Evolutionary conservation across 2,329 filamentous ascomycete genomes (phyloP), one percentile per base, ranked within the genome.

Genomic region (Colletotrichum horii): DNA sequence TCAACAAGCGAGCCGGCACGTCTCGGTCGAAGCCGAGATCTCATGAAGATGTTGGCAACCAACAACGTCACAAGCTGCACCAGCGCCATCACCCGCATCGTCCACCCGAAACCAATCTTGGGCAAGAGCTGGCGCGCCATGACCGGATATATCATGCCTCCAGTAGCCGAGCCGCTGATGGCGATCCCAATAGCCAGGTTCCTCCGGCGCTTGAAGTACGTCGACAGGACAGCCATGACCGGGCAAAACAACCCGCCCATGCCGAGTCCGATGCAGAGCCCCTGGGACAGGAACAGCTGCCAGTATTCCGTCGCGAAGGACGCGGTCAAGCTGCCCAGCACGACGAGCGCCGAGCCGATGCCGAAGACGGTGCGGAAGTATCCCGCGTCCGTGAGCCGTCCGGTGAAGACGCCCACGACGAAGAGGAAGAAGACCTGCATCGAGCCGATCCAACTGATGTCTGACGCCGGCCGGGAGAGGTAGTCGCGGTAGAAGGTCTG

Each of bases 51-150:
- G 15, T 83, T 71, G 3, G 80, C 94, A 65, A 96, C 90, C 5
- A 93, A 89, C 68, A 97, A 91, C 19, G 92, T 92, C 1, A 91
- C 92, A 2, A 91, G 87, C 81, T 97, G 97, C 30, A 94, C 87
- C 78, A 94, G 93, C 0, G 89, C 93, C 2, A 94, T 83, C 0
- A 90, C 86, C 4, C 93, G 84, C 1, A 91, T 89, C 0, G 91
- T 87, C 91, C 91, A 93, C 0, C 84, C 83, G 76, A 93, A 93
- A 1, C 91, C 91, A 6, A 92, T 83, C 2, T 80, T 77, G 0
- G 89, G 88, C 2, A 91, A 82, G 3, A 93, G 81, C 2, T 87
- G 84, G 55, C 90, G 85, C 76, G 93, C 90, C 16, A 88, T 82
- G 8, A 89, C 84, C 0, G 89, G 89, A 70, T 89, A 91, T 4